Conservation (phyloP, 371 early-diverging fungal species). For the Cokeromyces recurvatus region DNA sequence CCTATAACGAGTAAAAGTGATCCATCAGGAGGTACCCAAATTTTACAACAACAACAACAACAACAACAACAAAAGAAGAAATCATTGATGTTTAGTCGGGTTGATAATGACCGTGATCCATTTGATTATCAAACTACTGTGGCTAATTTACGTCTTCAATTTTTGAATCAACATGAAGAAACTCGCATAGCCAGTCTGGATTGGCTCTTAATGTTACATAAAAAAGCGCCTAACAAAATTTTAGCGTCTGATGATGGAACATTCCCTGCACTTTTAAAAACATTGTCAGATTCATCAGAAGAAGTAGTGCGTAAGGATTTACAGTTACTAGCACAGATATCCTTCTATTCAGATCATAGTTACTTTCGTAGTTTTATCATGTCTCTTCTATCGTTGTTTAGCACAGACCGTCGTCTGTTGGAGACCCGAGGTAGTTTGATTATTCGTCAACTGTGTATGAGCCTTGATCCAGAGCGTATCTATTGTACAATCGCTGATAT, state of each 20-base stretch:
- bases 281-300: conserved; percentile 86
- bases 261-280: conserved; percentile 76
- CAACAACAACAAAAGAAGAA: conserved; percentile 3
- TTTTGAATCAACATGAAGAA: conserved; percentile 80
- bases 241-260: conserved; percentile 74
- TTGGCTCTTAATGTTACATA: conserved; percentile 91
- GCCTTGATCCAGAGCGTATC: conserved; percentile 81
- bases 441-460: conserved; percentile 83
- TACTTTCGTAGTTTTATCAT: conserved; percentile 78
- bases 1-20: conserved; percentile 24
- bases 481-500: conserved; percentile 80
- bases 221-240: conserved; percentile 75
- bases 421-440: conserved; percentile 85
- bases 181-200: conserved; percentile 84
- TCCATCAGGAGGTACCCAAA: conserved; percentile 8
- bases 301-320: conserved; percentile 86
- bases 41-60: neutral
- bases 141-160: conserved; percentile 67
- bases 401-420: conserved; percentile 78
- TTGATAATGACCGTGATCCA: conserved; percentile 39
- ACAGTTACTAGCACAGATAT: conserved; percentile 90
- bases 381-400: conserved; percentile 77
- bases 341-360: conserved; percentile 69
- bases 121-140: conserved; percentile 80
- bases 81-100: neutral